phyloP scores from a whole-genome alignment of 768 basidiomycete genomes.

The Boletus patriciae region DNA sequence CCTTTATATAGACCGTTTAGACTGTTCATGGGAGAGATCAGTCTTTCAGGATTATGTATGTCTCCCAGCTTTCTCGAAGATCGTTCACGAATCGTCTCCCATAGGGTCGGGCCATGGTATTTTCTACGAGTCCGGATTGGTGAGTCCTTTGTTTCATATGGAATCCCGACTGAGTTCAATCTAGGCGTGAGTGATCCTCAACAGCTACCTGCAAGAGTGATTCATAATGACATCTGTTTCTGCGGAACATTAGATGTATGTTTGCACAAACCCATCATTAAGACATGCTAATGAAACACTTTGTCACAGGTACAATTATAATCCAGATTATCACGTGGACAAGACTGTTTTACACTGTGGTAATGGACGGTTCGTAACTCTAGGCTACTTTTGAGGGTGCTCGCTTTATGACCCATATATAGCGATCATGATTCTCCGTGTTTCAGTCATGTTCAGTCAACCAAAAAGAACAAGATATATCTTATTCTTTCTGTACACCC shows the following conservation, averaged over 20 bases:
- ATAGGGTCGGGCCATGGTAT: background rate
- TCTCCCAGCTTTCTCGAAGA: background rate
- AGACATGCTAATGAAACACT: background rate
- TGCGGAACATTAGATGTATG: slow-evolving; percentile 4
- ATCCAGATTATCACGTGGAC: background rate
- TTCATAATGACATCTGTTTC: background rate
- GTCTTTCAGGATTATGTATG: slow-evolving; percentile 1
- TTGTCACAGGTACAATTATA: background rate
- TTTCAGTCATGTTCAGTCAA: slow-evolving; percentile 15
- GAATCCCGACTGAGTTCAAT: background rate
- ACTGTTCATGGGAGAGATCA: background rate
- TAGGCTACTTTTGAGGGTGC: no score
- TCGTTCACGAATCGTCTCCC: background rate
- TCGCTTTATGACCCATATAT: background rate
- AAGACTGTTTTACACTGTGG: background rate
- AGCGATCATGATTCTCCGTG: slow-evolving; percentile 19
- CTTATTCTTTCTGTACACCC: slow-evolving; percentile 1
- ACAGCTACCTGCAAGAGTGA: no score
- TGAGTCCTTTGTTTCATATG: background rate
- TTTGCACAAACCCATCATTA: background rate
- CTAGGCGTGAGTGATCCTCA: slow-evolving; percentile 4
- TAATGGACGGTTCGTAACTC: slow-evolving; percentile 6
- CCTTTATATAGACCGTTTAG: background rate
- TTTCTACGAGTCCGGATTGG: background rate
- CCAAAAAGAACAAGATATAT: background rate